Evolutionary conservation across 352 stramenopile genomes (phyloP), one percentile per base, ranked within the genome.

Genomic region (Aphanomyces invadans): DNA sequence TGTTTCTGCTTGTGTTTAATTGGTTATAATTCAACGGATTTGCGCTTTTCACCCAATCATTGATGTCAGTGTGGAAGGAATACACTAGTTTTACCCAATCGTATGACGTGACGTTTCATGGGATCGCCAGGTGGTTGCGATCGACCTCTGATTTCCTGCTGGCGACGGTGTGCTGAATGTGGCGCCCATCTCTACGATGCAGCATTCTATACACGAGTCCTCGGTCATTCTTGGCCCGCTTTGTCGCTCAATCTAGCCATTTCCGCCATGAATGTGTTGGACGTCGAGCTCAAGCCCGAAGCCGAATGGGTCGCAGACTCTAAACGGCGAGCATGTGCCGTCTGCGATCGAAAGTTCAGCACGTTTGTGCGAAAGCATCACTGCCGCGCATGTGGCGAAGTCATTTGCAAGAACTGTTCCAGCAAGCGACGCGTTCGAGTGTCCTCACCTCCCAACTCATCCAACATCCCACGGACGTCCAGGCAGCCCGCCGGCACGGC

Each of bases 381-480:
- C 68, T 95, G 86, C 55, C 84, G 83, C 31, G 79, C 72, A 0
- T 95, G 86, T 31, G 85, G 83, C 7, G 83, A 91, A 42, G 74
- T 95, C n/a, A 78, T 93, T 12, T 95, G 86, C 65, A 86, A 76
- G 60, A 76, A 72, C 19, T 95, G 86, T 72, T 88, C 87, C 33
- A 70, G 73, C 4, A 75, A 84, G 33, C 78, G 81, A 26, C 73
- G 75, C 26, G 81, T 92, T 3, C 74, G 73, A 19, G 74, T 42
- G 15, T 42, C 36, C 7, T 42, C 36, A 52, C 15, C 31, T 64
- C 11, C 29, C 32, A 2, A 33, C 29, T n/a, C 31, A 32, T 9
- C 10, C 55, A 31, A 38, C 32, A 9, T n/a, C n/a, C n/a, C n/a
- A n/a, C n/a, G n/a, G n/a, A n/a, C n/a, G n/a, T n/a, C n/a, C n/a